Evolutionary conservation across 495 filamentous ascomycete genomes (phyloP).

Genomic region (Cenococcum geophilum): DNA sequence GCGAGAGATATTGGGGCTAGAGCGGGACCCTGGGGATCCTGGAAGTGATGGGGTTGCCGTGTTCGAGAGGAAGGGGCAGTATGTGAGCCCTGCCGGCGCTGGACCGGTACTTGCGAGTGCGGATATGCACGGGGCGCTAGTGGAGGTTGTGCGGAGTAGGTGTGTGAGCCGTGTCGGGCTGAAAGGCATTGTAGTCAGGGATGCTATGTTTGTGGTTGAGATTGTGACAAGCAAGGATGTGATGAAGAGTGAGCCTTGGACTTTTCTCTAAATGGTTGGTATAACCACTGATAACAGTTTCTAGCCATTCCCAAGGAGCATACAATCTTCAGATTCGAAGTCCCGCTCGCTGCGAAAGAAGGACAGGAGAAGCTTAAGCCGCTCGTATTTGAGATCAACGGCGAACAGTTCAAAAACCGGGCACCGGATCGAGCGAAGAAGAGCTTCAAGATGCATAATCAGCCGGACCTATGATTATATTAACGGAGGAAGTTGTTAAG

Average conservation of each 20-base stretch:
- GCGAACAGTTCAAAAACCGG: slow-evolving; percentile 76
- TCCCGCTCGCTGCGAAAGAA: slow-evolving; percentile 47
- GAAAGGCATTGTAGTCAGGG: slow-evolving; percentile 79
- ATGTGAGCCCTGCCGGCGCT: slow-evolving; percentile 46
- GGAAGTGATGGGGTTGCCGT: not conserved
- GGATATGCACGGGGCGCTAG: slow-evolving; percentile 81
- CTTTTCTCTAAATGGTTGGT: not conserved
- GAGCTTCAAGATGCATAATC: slow-evolving; percentile 68
- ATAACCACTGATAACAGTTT: too few species aligned
- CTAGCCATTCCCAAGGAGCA: slow-evolving; percentile 79
- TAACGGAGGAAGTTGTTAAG: too few species aligned
- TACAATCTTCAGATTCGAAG: slow-evolving; percentile 71
- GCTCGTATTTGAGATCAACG: slow-evolving; percentile 81
- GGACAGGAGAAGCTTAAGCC: slow-evolving; percentile 28
- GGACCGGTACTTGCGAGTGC: slow-evolving; percentile 69
- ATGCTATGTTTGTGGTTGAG: slow-evolving; percentile 81
- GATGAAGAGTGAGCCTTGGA: slow-evolving; percentile 48
- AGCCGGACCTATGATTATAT: slow-evolving; percentile 29
- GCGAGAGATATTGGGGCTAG: slow-evolving; percentile 58
- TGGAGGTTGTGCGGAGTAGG: slow-evolving; percentile 75
- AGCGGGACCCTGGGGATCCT: slow-evolving; percentile 28
- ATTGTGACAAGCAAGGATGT: slow-evolving; percentile 61
- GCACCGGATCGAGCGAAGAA: slow-evolving; percentile 79
- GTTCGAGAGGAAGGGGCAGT: slow-evolving; percentile 32
- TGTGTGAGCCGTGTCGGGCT: slow-evolving; percentile 78